Percentiles rank a stretch among this genome's conserved stretches.
Conservation (phyloP, 805 yeast species). For the Ogataea nakhonphanomensis region DNA sequence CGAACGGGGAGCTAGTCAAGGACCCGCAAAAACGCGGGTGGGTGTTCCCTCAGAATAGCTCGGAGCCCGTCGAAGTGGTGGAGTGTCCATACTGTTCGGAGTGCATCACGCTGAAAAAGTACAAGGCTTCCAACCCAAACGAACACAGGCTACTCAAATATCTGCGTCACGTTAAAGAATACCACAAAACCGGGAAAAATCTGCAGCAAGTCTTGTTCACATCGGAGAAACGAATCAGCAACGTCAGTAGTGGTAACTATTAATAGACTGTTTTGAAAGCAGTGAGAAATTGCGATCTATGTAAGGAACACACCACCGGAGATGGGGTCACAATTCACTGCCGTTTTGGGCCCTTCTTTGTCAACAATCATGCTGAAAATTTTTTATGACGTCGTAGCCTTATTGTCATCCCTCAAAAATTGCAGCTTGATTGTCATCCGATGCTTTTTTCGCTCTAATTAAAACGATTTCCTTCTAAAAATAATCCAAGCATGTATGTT, state of each 20-base stretch:
- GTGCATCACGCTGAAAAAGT: slow-evolving; percentile 21
- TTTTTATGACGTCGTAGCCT: not conserved
- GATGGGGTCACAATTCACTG: not conserved
- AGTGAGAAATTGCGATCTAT: not conserved
- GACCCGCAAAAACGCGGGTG: slow-evolving; percentile 25
- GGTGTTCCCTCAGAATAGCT: slow-evolving; percentile 13
- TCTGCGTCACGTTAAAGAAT: slow-evolving; percentile 29
- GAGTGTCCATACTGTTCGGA: slow-evolving; percentile 28
- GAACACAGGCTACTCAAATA: slow-evolving; percentile 28
- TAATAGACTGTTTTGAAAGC: slow-evolving; percentile 2
- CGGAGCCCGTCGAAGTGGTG: slow-evolving; percentile 23
- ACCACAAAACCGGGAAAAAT: slow-evolving; percentile 28
- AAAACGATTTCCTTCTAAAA: not conserved
- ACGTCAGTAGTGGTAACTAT: slow-evolving; percentile 2
- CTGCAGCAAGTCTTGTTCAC: slow-evolving; percentile 15
- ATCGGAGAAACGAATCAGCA: slow-evolving; percentile 6
- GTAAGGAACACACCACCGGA: not conserved
- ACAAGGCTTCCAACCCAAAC: slow-evolving; percentile 14
- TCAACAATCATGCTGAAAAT: not conserved
- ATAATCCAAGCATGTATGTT: not conserved
- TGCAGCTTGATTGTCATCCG: not conserved
- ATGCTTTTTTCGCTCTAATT: too few species aligned
- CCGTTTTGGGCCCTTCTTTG: not conserved
- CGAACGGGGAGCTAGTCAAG: slow-evolving; percentile 28
- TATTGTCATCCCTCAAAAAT: not conserved